A percentile compares a stretch with the other conserved stretches of the same genome.
phyloP scores from a whole-genome alignment of 139 green algal genomes.

The Coelastrella sp. region DNA sequence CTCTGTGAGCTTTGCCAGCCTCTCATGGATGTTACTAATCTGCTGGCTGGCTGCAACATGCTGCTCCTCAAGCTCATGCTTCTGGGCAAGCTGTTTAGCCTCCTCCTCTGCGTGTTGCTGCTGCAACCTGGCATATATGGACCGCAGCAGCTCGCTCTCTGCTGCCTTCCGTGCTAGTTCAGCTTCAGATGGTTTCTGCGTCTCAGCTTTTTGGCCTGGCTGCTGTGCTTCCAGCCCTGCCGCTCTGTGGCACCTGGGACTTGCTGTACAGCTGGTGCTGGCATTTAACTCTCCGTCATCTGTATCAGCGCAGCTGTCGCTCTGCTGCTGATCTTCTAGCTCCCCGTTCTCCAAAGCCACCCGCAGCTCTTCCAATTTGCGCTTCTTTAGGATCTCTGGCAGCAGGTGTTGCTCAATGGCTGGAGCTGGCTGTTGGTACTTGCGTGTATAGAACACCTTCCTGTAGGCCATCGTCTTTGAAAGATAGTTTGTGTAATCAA shows the following conservation, averaged over 20 bases:
- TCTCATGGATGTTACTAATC: constrained; percentile 1
- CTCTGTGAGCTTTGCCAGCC: constrained; percentile 31
- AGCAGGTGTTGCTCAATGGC: background rate
- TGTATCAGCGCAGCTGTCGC: constrained; percentile 6
- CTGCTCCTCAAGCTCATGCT: constrained; percentile 6
- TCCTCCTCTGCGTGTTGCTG: constrained; percentile 4
- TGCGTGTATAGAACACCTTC: constrained; percentile 1
- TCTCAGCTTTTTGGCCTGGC: background rate
- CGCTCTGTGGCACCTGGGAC: background rate
- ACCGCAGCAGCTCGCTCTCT: background rate
- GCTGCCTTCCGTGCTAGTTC: background rate
- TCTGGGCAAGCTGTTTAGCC: background rate
- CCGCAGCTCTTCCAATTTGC: constrained; percentile 21
- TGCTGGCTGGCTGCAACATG: background rate
- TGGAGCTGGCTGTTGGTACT: background rate
- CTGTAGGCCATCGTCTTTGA: background rate
- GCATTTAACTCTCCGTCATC: background rate
- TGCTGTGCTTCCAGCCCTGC: constrained; percentile 3
- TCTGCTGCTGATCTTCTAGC: background rate
- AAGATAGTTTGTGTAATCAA: background rate
- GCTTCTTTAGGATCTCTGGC: constrained; percentile 11
- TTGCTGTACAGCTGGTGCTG: constrained; percentile 29
- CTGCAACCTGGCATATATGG: background rate
- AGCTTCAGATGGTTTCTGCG: background rate
- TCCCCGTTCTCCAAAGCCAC: background rate